phyloP scores from a whole-genome alignment of 1,284 basidiomycete species.

The Tylopilus sp. region DNA sequence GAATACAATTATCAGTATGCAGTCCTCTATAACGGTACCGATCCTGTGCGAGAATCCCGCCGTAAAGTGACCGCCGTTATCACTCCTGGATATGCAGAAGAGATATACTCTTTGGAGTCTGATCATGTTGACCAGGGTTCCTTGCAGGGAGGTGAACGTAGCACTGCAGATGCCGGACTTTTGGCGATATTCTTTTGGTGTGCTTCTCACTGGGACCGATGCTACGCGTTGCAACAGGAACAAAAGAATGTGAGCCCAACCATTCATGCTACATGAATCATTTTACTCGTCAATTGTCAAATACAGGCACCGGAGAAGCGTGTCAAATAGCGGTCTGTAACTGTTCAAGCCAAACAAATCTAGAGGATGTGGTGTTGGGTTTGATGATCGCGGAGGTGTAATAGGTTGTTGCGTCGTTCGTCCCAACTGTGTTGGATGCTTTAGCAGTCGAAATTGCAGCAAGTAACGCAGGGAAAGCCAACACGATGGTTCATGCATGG shows the following conservation, averaged over 20 bases:
- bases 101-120: background rate
- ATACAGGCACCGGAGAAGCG: background rate
- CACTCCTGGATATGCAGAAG: background rate
- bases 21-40: background rate
- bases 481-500: background rate
- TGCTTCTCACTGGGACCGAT: background rate
- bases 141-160: too few species aligned
- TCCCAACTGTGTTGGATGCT: background rate
- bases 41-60: background rate
- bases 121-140: background rate
- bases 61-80: background rate
- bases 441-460: background rate
- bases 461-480: background rate
- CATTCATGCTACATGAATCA: too few species aligned
- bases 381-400: background rate
- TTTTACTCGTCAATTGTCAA: background rate
- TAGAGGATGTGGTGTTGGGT: background rate
- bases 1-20: background rate
- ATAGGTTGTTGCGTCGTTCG: background rate
- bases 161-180: too few species aligned
- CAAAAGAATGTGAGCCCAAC: background rate
- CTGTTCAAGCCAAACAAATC: background rate
- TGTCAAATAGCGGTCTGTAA: background rate
- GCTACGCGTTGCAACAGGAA: background rate
- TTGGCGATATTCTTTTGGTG: too few species aligned